A percentile compares a stretch with the other conserved stretches of the same genome.
phyloP scores from a whole-genome alignment of 2,329 filamentous ascomycete genomes.

The Xylariaceae sp. region DNA sequence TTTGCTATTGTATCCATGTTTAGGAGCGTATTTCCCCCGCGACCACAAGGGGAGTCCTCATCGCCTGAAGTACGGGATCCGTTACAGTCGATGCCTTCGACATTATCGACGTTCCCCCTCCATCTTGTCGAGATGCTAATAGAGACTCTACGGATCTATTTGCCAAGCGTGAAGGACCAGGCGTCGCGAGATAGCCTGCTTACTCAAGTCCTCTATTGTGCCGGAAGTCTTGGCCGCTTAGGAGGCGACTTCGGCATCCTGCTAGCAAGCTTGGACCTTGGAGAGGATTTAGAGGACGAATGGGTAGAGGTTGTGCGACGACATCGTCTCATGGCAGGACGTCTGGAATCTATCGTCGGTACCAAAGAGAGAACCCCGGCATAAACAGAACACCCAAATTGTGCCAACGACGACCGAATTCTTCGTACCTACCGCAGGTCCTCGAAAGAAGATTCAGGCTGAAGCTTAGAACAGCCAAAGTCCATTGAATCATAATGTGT shows the following conservation, averaged over 20 bases:
- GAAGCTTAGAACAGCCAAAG: neutral
- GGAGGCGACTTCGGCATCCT: constrained; percentile 92
- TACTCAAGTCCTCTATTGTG: constrained; percentile 90
- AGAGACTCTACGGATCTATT: constrained; percentile 68
- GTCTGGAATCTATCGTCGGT: constrained; percentile 65
- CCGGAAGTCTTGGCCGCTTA: constrained; percentile 80
- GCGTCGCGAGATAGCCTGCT: constrained; percentile 79
- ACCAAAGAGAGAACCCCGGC: constrained; percentile 40
- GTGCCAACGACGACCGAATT: constrained; percentile 4
- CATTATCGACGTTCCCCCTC: constrained; percentile 77
- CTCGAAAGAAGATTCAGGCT: neutral
- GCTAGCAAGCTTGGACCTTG: constrained; percentile 58
- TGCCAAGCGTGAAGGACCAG: constrained; percentile 77
- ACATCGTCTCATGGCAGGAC: constrained; percentile 77
- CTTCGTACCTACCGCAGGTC: neutral
- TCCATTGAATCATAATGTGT: neutral
- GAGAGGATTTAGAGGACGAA: constrained; percentile 53
- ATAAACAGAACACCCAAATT: constrained; percentile 9
- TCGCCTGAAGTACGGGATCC: constrained; percentile 35
- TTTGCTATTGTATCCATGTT: constrained; percentile 96
- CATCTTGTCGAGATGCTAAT: constrained; percentile 78
- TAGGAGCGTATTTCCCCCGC: constrained; percentile 72
- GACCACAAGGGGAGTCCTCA: constrained; percentile 19
- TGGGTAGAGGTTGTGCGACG: constrained; percentile 89
- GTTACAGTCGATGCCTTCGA: constrained; percentile 64